Evolutionary conservation across 225 moss, liverwort and hornwort genomes (phyloP), one percentile per base, ranked within the genome.

Genomic region (Pseudoscleropodium purum): DNA sequence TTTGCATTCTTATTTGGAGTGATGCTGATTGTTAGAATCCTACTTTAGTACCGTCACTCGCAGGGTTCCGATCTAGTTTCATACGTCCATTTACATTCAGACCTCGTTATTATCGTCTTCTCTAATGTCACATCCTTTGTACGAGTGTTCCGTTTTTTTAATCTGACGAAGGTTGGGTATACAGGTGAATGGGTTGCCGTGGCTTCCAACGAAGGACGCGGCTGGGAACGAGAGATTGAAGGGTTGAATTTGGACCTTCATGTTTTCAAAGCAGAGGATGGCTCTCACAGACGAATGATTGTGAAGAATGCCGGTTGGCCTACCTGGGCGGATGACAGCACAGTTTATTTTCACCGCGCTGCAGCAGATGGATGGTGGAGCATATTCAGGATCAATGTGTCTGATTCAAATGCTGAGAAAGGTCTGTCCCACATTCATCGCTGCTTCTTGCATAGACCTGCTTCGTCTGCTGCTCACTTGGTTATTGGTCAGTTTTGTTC

Each of bases 351-450:
- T 91, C 98, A 98, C 87, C 93, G 97, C 79, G 75, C 80, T 82
- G 95, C 94, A 52, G 96, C 93, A 37, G 97, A 98, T 87, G 97
- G 98, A 79, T 98, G 98, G 98, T 98, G 96, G 96, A 98, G 97
- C 90, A 93, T 98, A 52, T 98, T 94, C 88, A 94, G 89, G 84
- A 47, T 97, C 16, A 89, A 87, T 64, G 86, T 97, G 39, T 89
- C 94, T 34, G 91, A 93, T 34, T 82, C 89, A 39, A 94, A 84
- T 45, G 25, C 87, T 37, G 90, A 90, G 60, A 80, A 91, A 91
- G 95, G 95, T 84, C 47, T 75, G 79, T 41, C 37, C 75, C 27
- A 21, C 47, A 45, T 78, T 45, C 56, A 52, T 82, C 63, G 31
- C 52, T 54, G 11, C 81, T 79, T 72, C 56, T 72, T 67, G 37